Evolutionary conservation across 495 filamentous ascomycete species (phyloP).

Genomic region (Glarea lozoyensis): DNA sequence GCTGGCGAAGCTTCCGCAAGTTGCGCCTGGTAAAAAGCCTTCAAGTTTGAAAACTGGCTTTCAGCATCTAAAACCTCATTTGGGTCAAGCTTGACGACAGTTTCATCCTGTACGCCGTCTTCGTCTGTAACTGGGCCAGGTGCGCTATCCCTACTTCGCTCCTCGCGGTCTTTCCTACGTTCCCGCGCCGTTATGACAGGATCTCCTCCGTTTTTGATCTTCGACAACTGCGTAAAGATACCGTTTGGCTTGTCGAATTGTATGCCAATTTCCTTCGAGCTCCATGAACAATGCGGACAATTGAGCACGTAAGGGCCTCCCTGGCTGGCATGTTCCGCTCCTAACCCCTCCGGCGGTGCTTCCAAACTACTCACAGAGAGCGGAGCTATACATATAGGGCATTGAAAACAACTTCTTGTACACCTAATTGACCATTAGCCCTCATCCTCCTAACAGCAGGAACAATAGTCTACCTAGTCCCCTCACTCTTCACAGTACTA

Average conservation of each 20-base stretch:
- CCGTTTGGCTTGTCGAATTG: conserved; percentile 80
- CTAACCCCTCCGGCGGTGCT: conserved; percentile 17
- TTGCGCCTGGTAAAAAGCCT: conserved; percentile 65
- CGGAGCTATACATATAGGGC: conserved; percentile 78
- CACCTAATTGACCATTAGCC: conserved; percentile 49
- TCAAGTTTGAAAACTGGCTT: conserved; percentile 37
- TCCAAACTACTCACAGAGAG: conserved; percentile 63
- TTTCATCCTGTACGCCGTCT: not conserved
- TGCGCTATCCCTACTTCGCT: conserved; percentile 26
- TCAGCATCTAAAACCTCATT: conserved; percentile 29
- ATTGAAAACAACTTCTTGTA: conserved; percentile 89
- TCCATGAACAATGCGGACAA: conserved; percentile 90
- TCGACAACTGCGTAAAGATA: conserved; percentile 71
- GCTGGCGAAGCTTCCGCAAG: conserved; percentile 47
- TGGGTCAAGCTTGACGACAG: conserved; percentile 9
- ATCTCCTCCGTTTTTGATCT: conserved; percentile 44
- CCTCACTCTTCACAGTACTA: conserved; percentile 81
- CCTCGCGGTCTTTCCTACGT: conserved; percentile 32
- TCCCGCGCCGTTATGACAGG: conserved; percentile 24
- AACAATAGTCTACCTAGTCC: conserved; percentile 58
- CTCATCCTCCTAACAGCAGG: not conserved
- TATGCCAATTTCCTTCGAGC: conserved; percentile 77
- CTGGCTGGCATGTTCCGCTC: conserved; percentile 29
- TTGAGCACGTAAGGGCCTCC: conserved; percentile 66
- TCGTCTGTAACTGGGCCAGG: not conserved